Conservation (phyloP, 2,329 filamentous ascomycete species). For the Helminthosporium solani region DNA sequence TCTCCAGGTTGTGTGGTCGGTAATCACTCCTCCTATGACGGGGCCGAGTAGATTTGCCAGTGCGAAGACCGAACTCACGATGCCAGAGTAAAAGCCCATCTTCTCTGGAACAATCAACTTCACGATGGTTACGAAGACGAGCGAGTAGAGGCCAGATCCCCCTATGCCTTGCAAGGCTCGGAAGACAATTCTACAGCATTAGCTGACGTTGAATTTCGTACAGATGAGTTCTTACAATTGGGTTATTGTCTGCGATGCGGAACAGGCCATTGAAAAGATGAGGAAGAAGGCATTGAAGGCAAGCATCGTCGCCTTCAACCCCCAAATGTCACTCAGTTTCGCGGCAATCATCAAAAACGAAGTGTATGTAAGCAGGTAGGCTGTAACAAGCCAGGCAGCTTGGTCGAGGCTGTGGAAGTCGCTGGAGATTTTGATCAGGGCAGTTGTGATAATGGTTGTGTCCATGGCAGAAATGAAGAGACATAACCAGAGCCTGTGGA, state of each 20-base stretch:
- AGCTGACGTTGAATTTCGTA: slow-evolving; percentile 1
- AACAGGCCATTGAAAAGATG: slow-evolving; percentile 36
- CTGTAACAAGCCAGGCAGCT: slow-evolving; percentile 34
- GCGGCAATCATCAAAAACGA: slow-evolving; percentile 38
- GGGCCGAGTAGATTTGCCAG: slow-evolving; percentile 48
- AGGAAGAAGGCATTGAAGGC: slow-evolving; percentile 27
- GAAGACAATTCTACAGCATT: slow-evolving; percentile 36
- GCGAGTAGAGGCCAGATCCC: slow-evolving; percentile 50
- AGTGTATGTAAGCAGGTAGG: slow-evolving; percentile 37
- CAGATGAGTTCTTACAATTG: slow-evolving; percentile 24
- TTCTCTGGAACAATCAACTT: slow-evolving; percentile 32
- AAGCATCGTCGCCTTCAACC: slow-evolving; percentile 24
- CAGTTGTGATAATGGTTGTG: slow-evolving; percentile 35
- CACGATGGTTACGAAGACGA: slow-evolving; percentile 40
- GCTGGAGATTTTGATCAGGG: slow-evolving; percentile 33
- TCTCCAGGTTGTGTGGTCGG: slow-evolving; percentile 43
- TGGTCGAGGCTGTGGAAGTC: slow-evolving; percentile 28
- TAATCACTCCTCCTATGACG: slow-evolving; percentile 48
- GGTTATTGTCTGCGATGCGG: slow-evolving; percentile 29
- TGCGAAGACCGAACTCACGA: slow-evolving; percentile 42
- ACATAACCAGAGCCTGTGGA: slow-evolving; percentile 30
- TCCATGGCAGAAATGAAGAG: slow-evolving; percentile 38
- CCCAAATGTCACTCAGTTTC: slow-evolving; percentile 36
- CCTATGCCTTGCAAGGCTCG: slow-evolving; percentile 49
- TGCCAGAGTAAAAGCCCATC: slow-evolving; percentile 37